Conservation (phyloP, 805 yeast genomes). For the Peterozyma toletana region DNA sequence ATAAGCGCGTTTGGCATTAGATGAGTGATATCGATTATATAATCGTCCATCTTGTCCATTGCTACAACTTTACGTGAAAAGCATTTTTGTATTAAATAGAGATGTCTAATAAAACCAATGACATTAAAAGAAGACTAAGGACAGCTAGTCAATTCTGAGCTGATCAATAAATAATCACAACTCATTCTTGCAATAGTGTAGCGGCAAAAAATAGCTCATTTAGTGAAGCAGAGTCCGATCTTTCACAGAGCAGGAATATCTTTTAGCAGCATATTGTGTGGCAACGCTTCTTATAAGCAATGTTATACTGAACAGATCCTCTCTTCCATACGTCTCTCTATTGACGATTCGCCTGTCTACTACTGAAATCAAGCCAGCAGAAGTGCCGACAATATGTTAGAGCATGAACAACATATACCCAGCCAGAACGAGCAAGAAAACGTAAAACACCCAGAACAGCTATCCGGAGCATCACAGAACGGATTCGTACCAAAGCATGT, state of each 20-base stretch:
- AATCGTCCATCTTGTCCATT: not conserved
- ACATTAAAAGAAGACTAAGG: not conserved
- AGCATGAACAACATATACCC: constrained; percentile 2
- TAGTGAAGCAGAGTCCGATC: not conserved
- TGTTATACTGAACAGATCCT: too few species aligned
- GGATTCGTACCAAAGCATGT: constrained; percentile 5
- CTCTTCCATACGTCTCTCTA: too few species aligned
- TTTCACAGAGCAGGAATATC: too few species aligned
- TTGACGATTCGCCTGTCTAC: too few species aligned
- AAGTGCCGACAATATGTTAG: constrained; percentile 4
- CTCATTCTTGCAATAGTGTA: too few species aligned
- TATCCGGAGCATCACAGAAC: constrained; percentile 5
- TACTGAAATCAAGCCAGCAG: not conserved
- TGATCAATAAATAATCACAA: too few species aligned
- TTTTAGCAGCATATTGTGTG: too few species aligned
- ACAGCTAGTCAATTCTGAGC: not conserved
- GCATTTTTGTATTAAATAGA: not conserved
- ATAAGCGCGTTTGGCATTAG: not conserved
- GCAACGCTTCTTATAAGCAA: too few species aligned
- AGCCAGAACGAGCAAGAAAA: constrained; percentile 3
- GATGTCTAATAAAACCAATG: too few species aligned
- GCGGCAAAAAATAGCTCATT: too few species aligned
- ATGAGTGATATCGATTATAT: not conserved
- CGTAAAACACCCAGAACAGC: too few species aligned
- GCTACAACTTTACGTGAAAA: not conserved